Base-by-base conservation (phyloP, 139 green algal genomes). In the Microglena sp. region DNA sequence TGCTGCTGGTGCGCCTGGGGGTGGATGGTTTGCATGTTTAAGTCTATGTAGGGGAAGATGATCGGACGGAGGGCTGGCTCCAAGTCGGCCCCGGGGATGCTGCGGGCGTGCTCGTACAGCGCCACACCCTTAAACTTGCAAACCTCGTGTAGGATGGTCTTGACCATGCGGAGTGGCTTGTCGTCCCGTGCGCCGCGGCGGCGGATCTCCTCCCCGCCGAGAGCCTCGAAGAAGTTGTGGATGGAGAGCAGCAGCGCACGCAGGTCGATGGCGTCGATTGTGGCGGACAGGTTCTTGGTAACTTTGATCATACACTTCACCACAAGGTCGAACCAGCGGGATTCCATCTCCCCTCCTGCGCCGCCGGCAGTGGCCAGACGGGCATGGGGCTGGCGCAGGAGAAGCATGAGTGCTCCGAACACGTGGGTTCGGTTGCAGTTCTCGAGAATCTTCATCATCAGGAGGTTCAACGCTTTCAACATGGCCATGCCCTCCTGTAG, bases 291-390 rank as follows among this genome's bases (percentile, higher is more conserved):
- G 3, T 77, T 70, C 78, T 96, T 96, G 24, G 90, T 96, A 45
- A 92, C 84, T 76, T 97, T 96, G 69, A 98, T 96, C 5, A 96
- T 82, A 86, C 94, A 99, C 75, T 96, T 97, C 50, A 97, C 88
- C 18, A 95, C 82, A 58, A 97, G 81, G 55, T 95, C 86, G 31
- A 74, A 77, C 78, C 90, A 93, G 34, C 45, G 50, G 22, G 67
- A 21, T 40, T 71, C 64, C 56, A 74, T 58, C 60, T 68, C 55
- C n/a, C n/a, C n/a, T 15, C 32, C 18, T 11, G 40, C 54, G 30
- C 24, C 15, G 32, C 46, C 53, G 45, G 70, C 50, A 15, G 18
- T n/a, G 34, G 29, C 46, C 33, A 72, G 56, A 31, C 66, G 64
- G 5, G 26, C 57, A 36, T 75, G 69, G 6, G 76, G 72, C 5